Evolutionary conservation across 2,329 filamentous ascomycete species (phyloP).

Genomic region (Colletotrichum godetiae): DNA sequence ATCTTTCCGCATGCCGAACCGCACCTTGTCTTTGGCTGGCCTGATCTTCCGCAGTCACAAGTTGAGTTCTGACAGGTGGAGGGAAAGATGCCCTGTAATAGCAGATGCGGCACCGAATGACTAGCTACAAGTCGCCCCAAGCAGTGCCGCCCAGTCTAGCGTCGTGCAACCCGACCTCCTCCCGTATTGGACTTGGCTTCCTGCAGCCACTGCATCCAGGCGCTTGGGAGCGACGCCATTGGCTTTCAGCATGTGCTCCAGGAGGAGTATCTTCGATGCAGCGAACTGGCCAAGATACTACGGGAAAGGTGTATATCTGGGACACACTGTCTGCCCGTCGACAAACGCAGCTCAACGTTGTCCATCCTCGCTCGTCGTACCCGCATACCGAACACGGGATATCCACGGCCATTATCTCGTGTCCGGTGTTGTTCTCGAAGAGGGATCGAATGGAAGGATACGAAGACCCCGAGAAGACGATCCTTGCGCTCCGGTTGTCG

Average conservation of each 20-base stretch:
- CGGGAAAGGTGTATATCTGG: not conserved
- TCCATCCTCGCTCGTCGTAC: slow-evolving; percentile 2
- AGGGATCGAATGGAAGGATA: slow-evolving; percentile 12
- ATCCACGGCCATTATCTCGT: not conserved
- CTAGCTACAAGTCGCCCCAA: not conserved
- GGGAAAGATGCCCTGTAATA: not conserved
- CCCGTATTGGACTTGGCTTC: slow-evolving; percentile 25
- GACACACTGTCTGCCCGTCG: not conserved
- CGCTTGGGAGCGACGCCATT: slow-evolving; percentile 15
- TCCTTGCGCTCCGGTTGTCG: slow-evolving; percentile 10
- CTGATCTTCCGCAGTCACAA: slow-evolving; percentile 20
- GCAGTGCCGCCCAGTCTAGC: slow-evolving; percentile 28
- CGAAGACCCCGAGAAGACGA: slow-evolving; percentile 11
- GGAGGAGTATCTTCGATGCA: not conserved
- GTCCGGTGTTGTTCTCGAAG: not conserved
- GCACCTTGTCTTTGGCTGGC: slow-evolving; percentile 2
- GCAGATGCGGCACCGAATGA: slow-evolving; percentile 18
- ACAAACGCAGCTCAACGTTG: not conserved
- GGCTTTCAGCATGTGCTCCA: not conserved
- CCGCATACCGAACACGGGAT: not conserved
- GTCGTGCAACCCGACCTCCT: slow-evolving; percentile 32
- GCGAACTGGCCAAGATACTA: not conserved
- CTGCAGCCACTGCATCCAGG: slow-evolving; percentile 20
- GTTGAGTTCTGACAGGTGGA: slow-evolving; percentile 28
- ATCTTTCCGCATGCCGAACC: slow-evolving; percentile 7